A percentile compares a stretch with the other conserved stretches of the same genome.
Evolutionary conservation across 2,329 filamentous ascomycete genomes (phyloP).

Genomic region (Ilyonectria destructans): DNA sequence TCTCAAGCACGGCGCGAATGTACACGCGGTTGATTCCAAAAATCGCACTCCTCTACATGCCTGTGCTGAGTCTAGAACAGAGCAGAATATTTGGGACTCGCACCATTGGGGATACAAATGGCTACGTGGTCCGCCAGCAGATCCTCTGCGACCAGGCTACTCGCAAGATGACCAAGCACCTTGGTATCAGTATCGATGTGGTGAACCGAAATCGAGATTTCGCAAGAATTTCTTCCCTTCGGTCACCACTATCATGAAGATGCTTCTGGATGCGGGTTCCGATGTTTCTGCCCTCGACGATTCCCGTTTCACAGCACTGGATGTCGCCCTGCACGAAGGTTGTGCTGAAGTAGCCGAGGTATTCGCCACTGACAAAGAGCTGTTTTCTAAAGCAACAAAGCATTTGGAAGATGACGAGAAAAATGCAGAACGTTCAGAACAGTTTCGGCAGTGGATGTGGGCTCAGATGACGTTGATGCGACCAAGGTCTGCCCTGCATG

Average conservation of each 20-base stretch:
- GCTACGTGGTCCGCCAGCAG: conserved; percentile 8
- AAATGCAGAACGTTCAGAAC: background rate
- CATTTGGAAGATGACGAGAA: background rate
- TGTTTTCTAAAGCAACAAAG: conserved; percentile 21
- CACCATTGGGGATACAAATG: background rate
- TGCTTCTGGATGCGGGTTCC: conserved; percentile 27
- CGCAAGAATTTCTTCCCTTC: background rate
- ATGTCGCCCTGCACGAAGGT: conserved; percentile 31
- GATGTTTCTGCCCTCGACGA: conserved; percentile 13
- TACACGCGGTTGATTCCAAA: background rate
- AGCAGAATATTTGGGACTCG: conserved; percentile 36
- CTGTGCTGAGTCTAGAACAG: conserved; percentile 30
- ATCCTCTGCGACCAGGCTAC: conserved; percentile 23
- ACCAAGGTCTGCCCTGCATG: background rate
- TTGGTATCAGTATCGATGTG: background rate
- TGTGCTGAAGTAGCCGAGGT: conserved; percentile 31
- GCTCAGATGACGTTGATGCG: conserved; percentile 34
- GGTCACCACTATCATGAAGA: conserved; percentile 24
- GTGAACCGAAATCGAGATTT: background rate
- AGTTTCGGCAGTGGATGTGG: conserved; percentile 8
- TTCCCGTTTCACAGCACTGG: conserved; percentile 24
- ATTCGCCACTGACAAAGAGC: conserved; percentile 26
- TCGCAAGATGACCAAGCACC: background rate
- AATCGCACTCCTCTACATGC: conserved; percentile 36
- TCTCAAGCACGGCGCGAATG: conserved; percentile 29